Conservation (phyloP, 345 rosid genomes). For the Excoecaria agallocha region DNA sequence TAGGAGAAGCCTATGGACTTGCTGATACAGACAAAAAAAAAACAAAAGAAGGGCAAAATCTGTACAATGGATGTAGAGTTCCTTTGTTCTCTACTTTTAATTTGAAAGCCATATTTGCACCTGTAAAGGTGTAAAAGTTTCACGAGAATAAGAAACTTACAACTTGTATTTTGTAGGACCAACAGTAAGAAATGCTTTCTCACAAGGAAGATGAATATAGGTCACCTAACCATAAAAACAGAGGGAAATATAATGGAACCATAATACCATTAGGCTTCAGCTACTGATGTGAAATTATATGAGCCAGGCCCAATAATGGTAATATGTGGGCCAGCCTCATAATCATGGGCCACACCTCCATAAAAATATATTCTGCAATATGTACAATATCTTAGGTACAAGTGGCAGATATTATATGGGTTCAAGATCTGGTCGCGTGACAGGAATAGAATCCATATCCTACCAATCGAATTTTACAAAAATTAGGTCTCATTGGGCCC, state of each 20-base stretch:
- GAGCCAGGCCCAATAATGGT: background rate
- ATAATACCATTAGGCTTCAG: background rate
- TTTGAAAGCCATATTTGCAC: background rate
- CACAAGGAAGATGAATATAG: background rate
- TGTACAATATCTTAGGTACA: constrained; percentile 17
- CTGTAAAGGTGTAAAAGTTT: constrained; percentile 9
- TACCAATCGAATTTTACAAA: no score
- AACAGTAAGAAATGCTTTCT: background rate
- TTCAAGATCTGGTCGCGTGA: no score
- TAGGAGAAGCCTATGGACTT: no score
- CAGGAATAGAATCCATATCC: no score
- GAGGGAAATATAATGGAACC: background rate
- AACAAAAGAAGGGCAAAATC: background rate
- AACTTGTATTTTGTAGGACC: constrained; percentile 1
- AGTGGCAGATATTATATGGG: background rate
- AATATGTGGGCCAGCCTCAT: background rate
- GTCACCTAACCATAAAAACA: background rate
- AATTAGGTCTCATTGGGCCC: no score
- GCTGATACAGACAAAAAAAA: no score
- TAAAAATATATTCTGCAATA: background rate
- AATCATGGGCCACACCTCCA: background rate
- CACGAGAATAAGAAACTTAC: constrained; percentile 2
- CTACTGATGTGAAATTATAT: background rate
- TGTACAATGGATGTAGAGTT: background rate
- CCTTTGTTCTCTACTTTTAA: background rate